Percentiles rank a stretch among this genome's conserved stretches.
Evolutionary conservation across 1,284 basidiomycete genomes (phyloP).

Genomic region (Trametes sp.): DNA sequence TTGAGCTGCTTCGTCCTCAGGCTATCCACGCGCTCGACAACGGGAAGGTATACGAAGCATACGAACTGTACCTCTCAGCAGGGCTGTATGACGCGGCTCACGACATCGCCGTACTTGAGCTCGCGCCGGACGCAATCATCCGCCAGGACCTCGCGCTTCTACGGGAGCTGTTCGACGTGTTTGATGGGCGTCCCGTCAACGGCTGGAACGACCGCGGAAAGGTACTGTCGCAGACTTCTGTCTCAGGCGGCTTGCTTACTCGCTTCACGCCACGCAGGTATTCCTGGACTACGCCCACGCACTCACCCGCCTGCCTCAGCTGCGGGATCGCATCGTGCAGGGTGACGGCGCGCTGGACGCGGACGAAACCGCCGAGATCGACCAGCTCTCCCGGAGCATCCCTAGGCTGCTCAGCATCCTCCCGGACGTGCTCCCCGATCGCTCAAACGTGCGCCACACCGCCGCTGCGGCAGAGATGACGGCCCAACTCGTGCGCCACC

Average conservation of each 20-base stretch:
- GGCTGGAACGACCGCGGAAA: conserved; percentile 85
- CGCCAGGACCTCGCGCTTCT: conserved; percentile 81
- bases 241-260: conserved; percentile 25
- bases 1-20: conserved; percentile 45
- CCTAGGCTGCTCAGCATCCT: conserved; percentile 75
- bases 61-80: conserved; percentile 79
- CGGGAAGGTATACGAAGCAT: conserved; percentile 79
- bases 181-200: conserved; percentile 69
- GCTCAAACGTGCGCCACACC: conserved; percentile 64
- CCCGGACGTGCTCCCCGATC: conserved; percentile 70
- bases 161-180: conserved; percentile 74
- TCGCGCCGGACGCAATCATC: conserved; percentile 92
- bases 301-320: conserved; percentile 66
- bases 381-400: conserved; percentile 64
- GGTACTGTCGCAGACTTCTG: conserved; percentile 48
- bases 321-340: conserved; percentile 57
- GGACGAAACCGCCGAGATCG: conserved; percentile 59
- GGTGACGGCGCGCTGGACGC: conserved; percentile 53
- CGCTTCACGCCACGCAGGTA: conserved; percentile 49
- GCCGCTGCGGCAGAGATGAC: conserved; percentile 82
- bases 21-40: conserved; percentile 70
- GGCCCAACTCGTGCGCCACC: conserved; percentile 62
- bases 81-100: conserved; percentile 81
- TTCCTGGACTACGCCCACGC: conserved; percentile 75
- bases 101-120: conserved; percentile 78